Evolutionary conservation across 169 alveolate genomes (phyloP).

Genomic region (Plasmodium vinckei): DNA sequence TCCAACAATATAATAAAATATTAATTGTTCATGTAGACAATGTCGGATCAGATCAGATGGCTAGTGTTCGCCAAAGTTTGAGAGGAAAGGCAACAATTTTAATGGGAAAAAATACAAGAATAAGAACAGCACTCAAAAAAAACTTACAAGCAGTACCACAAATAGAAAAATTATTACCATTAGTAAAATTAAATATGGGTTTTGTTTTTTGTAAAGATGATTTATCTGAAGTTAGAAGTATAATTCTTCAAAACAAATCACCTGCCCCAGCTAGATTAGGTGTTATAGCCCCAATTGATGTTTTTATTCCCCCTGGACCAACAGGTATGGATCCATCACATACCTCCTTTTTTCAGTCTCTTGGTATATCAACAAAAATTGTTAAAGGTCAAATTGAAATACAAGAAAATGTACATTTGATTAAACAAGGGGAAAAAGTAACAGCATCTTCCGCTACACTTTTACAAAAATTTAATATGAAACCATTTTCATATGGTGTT

Average conservation of each 20-base stretch:
- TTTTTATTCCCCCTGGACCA: slow-evolving; percentile 99
- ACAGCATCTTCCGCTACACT: slow-evolving; percentile 97
- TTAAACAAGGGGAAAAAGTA: slow-evolving; percentile 95
- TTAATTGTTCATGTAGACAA: slow-evolving; percentile 95
- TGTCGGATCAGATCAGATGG: slow-evolving; percentile 97
- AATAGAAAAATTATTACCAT: slow-evolving; percentile 90
- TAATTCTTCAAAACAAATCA: slow-evolving; percentile 92
- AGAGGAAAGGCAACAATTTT: slow-evolving; percentile 94
- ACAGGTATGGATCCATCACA: slow-evolving; percentile 99
- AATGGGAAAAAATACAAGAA: slow-evolving; percentile 98
- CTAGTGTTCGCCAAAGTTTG: slow-evolving; percentile 93
- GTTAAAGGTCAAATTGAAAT: slow-evolving; percentile 98
- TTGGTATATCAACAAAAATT: slow-evolving; percentile 98
- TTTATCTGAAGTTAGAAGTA: slow-evolving; percentile 93
- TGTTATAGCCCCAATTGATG: slow-evolving; percentile 97
- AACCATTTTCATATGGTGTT: slow-evolving; percentile 98
- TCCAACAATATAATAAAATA: slow-evolving; percentile 90
- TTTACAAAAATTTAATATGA: slow-evolving; percentile 95
- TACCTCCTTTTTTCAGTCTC: slow-evolving; percentile 99
- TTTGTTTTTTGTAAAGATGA: slow-evolving; percentile 96
- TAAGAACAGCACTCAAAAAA: slow-evolving; percentile 93
- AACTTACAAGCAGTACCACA: slow-evolving; percentile 86
- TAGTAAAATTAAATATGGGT: slow-evolving; percentile 96
- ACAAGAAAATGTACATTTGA: slow-evolving; percentile 94
- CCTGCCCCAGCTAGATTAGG: slow-evolving; percentile 99